Conservation (phyloP, 768 basidiomycete species). For the Suillus tomentosus region DNA sequence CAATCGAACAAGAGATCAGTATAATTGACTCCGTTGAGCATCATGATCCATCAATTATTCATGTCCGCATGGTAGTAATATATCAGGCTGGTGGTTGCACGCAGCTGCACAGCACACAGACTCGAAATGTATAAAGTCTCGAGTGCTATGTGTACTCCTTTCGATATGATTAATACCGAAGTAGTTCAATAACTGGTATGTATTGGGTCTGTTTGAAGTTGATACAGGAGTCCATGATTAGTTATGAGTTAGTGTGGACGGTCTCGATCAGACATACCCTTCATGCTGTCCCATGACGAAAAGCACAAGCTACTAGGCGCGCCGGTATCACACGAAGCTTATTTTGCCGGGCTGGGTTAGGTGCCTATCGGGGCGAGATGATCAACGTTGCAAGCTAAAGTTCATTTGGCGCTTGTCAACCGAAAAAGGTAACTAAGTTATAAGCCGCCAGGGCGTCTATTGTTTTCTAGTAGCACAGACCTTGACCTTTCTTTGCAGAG, state of each 20-base stretch:
- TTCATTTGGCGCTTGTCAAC: neutral
- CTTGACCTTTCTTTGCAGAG: neutral
- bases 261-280: neutral
- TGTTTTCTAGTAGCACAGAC: neutral
- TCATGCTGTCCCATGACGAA: neutral
- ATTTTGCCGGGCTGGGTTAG: neutral
- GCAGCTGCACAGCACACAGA: neutral
- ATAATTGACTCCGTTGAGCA: neutral
- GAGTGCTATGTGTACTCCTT: neutral
- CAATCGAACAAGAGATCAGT: neutral
- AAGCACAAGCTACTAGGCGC: neutral
- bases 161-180: neutral
- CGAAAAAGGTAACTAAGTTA: slow-evolving; percentile 9
- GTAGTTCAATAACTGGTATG: neutral
- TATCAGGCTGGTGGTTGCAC: neutral
- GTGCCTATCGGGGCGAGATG: neutral
- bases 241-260: neutral
- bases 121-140: neutral
- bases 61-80: slow-evolving; percentile 4
- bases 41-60: slow-evolving; percentile 4
- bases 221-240: neutral
- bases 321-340: neutral
- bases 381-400: neutral
- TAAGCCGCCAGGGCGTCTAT: neutral
- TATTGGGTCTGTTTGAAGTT: neutral